phyloP scores from a whole-genome alignment of 768 basidiomycete genomes.

The Boletus tomentosulus region DNA sequence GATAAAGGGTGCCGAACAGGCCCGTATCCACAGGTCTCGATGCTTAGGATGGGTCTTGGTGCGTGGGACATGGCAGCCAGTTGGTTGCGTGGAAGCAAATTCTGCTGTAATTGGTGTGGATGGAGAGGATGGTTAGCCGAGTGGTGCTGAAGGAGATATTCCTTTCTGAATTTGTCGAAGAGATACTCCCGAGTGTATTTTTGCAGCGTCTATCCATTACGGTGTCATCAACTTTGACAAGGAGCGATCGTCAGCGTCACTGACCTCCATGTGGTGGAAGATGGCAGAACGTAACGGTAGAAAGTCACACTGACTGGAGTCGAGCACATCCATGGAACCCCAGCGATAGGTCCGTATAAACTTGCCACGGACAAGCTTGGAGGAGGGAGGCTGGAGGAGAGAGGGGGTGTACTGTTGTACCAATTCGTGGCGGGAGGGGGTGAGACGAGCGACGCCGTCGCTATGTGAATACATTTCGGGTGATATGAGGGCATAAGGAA shows the following conservation, averaged over 20 bases:
- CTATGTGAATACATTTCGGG: constrained; percentile 83
- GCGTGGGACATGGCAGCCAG: constrained; percentile 31
- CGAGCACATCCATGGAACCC: constrained; percentile 79
- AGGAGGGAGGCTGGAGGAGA: constrained; percentile 36
- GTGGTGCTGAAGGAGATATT: constrained; percentile 53
- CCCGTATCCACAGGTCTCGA: constrained; percentile 52
- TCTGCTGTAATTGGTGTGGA: constrained; percentile 43
- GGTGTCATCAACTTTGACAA: constrained; percentile 19
- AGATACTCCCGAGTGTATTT: constrained; percentile 82
- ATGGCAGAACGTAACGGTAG: constrained; percentile 69
- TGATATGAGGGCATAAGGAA: constrained; percentile 82
- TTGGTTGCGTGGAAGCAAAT: constrained; percentile 32
- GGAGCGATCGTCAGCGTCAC: constrained; percentile 21
- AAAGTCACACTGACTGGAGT: constrained; percentile 80
- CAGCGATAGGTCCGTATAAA: constrained; percentile 76
- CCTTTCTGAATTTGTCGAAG: constrained; percentile 69
- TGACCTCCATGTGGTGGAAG: constrained; percentile 86
- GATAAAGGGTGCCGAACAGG: constrained; percentile 43
- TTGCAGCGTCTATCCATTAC: constrained; percentile 62
- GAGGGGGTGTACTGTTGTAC: constrained; percentile 70
- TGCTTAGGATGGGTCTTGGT: constrained; percentile 55
- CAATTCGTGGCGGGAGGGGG: constrained; percentile 65
- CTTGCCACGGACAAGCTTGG: constrained; percentile 54
- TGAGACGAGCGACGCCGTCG: constrained; percentile 62
- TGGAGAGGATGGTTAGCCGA: constrained; percentile 39